These are phyloP conservation scores for Acanthamoeba castellanii DNA, from an alignment of 208 protist species.

Conservation along the genomic window DNA sequence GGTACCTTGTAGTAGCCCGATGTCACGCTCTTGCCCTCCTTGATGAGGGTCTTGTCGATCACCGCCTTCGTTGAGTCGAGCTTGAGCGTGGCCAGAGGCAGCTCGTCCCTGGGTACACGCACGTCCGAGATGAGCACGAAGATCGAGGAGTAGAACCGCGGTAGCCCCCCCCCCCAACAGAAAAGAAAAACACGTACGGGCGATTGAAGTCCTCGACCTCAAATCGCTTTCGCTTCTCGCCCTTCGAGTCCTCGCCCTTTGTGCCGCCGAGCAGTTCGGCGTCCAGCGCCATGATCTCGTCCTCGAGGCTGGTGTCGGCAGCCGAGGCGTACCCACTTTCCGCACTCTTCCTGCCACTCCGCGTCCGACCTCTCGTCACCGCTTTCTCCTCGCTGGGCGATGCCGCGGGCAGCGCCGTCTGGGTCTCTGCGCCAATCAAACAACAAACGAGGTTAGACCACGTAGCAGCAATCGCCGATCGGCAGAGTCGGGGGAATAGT, in stretches of 20 bases:
- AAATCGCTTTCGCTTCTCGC: background rate
- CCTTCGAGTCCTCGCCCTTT: too few relatives aligned
- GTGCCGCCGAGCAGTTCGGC: background rate
- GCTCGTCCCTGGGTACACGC: conserved; percentile 1
- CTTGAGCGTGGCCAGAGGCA: conserved; percentile 18
- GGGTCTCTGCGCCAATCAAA: background rate
- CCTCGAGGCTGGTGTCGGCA: background rate
- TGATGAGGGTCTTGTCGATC: conserved; percentile 56
- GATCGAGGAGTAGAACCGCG: background rate
- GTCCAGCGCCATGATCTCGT: background rate
- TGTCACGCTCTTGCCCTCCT: conserved; percentile 49
- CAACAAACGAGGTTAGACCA: background rate
- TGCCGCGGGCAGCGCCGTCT: background rate
- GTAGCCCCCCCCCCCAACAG: too few relatives aligned
- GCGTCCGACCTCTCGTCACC: background rate
- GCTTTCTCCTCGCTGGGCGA: background rate
- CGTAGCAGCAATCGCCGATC: too few relatives aligned
- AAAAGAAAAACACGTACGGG: background rate
- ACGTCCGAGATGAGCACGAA: background rate
- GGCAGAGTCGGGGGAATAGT: background rate
- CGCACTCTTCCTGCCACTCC: background rate
- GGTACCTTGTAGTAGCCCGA: conserved; percentile 22
- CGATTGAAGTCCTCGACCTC: background rate
- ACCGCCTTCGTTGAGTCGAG: conserved; percentile 48
- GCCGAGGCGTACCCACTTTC: background rate